phyloP scores from a whole-genome alignment of 2,329 filamentous ascomycete species.

The Penicillium sumatraense region DNA sequence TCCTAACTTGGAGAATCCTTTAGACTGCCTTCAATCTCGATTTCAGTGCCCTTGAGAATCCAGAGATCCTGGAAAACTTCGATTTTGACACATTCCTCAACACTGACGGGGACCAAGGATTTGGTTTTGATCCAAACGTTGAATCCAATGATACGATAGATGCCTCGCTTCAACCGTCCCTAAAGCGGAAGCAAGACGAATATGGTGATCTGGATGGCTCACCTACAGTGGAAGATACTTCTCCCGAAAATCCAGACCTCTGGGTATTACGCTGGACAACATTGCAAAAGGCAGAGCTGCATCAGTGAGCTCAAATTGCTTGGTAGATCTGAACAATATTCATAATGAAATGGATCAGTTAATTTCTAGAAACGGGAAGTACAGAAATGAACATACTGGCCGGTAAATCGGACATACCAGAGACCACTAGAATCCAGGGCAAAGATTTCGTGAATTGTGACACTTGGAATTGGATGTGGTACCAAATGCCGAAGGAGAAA shows the following conservation, averaged over 20 bases:
- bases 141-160: background rate
- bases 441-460: too few relatives aligned
- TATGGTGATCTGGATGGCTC: background rate
- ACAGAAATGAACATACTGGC: too few relatives aligned
- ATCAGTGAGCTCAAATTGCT: background rate
- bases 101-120: background rate
- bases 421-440: too few relatives aligned
- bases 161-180: background rate
- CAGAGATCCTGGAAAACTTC: background rate
- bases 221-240: background rate
- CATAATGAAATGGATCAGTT: too few relatives aligned
- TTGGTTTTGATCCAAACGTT: background rate
- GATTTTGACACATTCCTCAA: background rate
- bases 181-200: background rate
- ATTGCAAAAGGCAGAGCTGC: background rate
- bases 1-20: too few relatives aligned
- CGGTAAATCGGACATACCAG: too few relatives aligned
- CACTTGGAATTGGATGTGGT: too few relatives aligned
- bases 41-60: background rate
- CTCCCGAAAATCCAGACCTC: background rate
- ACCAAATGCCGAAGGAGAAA: too few relatives aligned
- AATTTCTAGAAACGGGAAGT: too few relatives aligned
- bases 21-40: background rate
- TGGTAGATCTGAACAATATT: background rate
- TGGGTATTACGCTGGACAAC: conserved; percentile 1